Evolutionary conservation across 129 eudicot species (phyloP), one percentile per base, ranked within the genome.

Genomic region (Pulicaria dysenterica): DNA sequence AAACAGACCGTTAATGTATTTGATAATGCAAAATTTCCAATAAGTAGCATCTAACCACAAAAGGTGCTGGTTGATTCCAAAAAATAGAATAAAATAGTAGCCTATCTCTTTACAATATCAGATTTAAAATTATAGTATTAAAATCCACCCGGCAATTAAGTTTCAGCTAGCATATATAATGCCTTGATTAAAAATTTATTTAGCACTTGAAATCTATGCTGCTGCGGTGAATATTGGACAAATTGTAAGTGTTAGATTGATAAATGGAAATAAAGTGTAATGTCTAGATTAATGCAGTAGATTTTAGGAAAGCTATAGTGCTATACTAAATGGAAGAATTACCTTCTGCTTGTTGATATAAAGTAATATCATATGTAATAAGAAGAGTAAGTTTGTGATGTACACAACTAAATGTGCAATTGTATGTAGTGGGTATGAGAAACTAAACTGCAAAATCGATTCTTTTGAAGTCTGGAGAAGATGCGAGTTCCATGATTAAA

Each of bases 401-500:
- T 9, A 15, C 38, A 31, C 36, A n/a, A 60, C 69, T 31, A n/a
- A 15, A 57, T 43, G 46, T 58, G 57, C 58, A 34, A 37, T 50
- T 58, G 11, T 58, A 19, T 4, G 56, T 8, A 7, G 53, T 14
- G 19, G 51, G 42, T 43, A 12, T 53, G 64, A 36, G 31, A 24
- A 24, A 24, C 31, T 24, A 24, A 24, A 24, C 31, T 75, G 11
- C 10, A 56, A 60, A 45, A 3, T 38, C 58, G 11, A 49, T 56
- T 24, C 12, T 58, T 66, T 49, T 43, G 12, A 70, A 92, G 98
- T 78, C 94, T 5, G 86, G 85, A n/a, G 87, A 58, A 81, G 96
- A 92, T 83, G 96, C 98, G 1, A 74, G 79, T 63, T 76, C 71
- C 5, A 58, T 63, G 77, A 86, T 89, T 40, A 81, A 69, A 65